Conservation (phyloP, 805 yeast species). For the Ogataea neopini region DNA sequence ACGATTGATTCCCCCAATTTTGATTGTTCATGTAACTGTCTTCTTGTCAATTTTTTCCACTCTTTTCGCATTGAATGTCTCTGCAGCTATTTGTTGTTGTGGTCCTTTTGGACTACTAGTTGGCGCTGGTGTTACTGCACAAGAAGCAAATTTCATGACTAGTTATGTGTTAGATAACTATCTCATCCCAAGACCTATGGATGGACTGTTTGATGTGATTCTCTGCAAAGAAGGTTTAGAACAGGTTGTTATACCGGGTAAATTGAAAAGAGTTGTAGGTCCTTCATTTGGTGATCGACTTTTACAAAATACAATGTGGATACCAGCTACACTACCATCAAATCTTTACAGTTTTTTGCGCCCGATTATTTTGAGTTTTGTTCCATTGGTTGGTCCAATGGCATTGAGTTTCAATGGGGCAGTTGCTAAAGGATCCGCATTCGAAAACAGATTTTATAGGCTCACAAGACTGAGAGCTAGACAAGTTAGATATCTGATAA, state of each 20-base stretch:
- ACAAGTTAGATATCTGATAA: slow-evolving; percentile 28
- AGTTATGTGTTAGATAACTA: slow-evolving; percentile 27
- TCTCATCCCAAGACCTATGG: slow-evolving; percentile 29
- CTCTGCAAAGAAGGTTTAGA: slow-evolving; percentile 32
- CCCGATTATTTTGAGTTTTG: slow-evolving; percentile 19
- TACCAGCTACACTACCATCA: slow-evolving; percentile 19
- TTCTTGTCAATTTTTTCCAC: slow-evolving; percentile 21
- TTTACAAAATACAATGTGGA: slow-evolving; percentile 17
- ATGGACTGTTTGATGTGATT: slow-evolving; percentile 28
- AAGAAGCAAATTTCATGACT: slow-evolving; percentile 29
- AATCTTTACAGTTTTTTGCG: slow-evolving; percentile 12
- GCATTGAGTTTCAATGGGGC: slow-evolving; percentile 21
- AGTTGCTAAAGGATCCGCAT: slow-evolving; percentile 17
- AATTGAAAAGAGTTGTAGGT: slow-evolving; percentile 32
- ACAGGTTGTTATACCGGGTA: slow-evolving; percentile 35
- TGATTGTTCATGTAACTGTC: slow-evolving; percentile 23
- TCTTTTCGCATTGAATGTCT: slow-evolving; percentile 28
- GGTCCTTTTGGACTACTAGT: slow-evolving; percentile 33
- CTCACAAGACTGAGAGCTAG: slow-evolving; percentile 28
- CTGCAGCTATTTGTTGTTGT: slow-evolving; percentile 21
- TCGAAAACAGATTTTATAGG: slow-evolving; percentile 26
- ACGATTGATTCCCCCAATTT: slow-evolving; percentile 26
- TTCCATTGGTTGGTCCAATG: slow-evolving; percentile 31
- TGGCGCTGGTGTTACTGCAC: slow-evolving; percentile 26
- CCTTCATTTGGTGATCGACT: slow-evolving; percentile 28